Base-by-base conservation (phyloP, 2,329 filamentous ascomycete species). In the Eurotiales sp. region DNA sequence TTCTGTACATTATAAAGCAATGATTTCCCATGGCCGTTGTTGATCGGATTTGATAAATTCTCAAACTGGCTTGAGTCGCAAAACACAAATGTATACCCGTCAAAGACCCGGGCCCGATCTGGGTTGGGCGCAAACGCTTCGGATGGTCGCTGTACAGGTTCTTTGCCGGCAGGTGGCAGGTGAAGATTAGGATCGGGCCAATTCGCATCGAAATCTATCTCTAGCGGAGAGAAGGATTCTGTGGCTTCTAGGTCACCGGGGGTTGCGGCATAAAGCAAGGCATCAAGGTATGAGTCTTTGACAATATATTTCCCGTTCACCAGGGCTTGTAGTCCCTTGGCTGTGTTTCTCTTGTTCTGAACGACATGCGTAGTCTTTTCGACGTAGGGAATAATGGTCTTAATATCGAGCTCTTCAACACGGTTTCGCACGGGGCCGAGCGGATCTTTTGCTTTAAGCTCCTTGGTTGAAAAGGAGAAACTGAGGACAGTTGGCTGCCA, bases 31-130 rank as follows among this genome's bases (percentile, higher is more conserved):
- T 85, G 83, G 4, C 88, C 93, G 54, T 84, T 84, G 0, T 84
- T 86, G 55, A 99, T 86, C 0, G 86, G 84, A 0, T 84, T 82
- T 39, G 88, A 73, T 4, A 99, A 74, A 56, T 81, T 89, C 7
- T 88, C 82, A 65, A 85, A 90, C 66, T 97, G 92, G 2, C 75
- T 75, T 48, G 80, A 69, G 49, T 91, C 85, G 58, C 91, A 86
- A 61, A 97, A 96, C 3, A 99, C 77, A 63, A 97, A 96, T 0
- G 86, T 92, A 62, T 91, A 93, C 2, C 88, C 88, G 10, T 88
- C 82, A 59, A 99, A 97, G 1, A 99, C 77, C 23, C 85, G 82
- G 7, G 75, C 73, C 17, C 93, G 81, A 14, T 72, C 69, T 0
- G 75, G 57, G 55, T 92, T 82, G 0, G 93, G 92, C 7, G 78